These are phyloP conservation scores for Serendipita sp. DNA, from an alignment of 768 basidiomycete genomes.

Conservation along the genomic window DNA sequence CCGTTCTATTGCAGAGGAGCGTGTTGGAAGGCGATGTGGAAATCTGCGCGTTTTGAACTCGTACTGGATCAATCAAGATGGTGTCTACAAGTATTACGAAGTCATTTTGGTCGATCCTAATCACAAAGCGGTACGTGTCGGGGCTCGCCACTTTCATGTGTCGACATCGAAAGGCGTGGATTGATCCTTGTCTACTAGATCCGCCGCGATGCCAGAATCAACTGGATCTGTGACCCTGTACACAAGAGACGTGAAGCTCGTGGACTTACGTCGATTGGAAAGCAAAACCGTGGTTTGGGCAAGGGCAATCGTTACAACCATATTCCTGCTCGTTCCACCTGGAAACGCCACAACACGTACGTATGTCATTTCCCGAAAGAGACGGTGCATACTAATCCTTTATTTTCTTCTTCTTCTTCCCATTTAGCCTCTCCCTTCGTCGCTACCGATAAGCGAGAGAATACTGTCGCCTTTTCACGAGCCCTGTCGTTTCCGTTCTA, in stretches of 20 bases:
- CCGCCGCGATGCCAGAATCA: conserved; percentile 91
- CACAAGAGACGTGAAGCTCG: conserved; percentile 98
- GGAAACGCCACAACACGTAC: conserved; percentile 92
- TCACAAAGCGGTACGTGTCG: conserved; percentile 69
- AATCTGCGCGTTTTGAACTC: conserved; percentile 95
- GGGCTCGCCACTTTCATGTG: neutral
- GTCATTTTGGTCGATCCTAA: conserved; percentile 93
- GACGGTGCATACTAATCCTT: neutral
- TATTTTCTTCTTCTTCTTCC: neutral
- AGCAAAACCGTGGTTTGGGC: conserved; percentile 96
- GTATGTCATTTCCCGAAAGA: neutral
- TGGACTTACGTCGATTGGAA: conserved; percentile 91
- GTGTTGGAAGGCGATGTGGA: conserved; percentile 89
- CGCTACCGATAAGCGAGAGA: conserved; percentile 15
- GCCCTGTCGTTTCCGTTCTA: neutral
- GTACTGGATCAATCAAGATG: conserved; percentile 99
- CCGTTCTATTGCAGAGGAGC: conserved; percentile 90
- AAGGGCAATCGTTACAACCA: conserved; percentile 94
- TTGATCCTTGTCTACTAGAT: conserved; percentile 30
- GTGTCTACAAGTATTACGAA: conserved; percentile 98
- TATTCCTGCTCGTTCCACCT: conserved; percentile 74
- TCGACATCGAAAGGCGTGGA: neutral
- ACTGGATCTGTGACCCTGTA: conserved; percentile 96
- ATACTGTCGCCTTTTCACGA: neutral
- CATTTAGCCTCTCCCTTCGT: conserved; percentile 17